phyloP scores from a whole-genome alignment of 2,329 filamentous ascomycete genomes.

The Anisogramma anomala region DNA sequence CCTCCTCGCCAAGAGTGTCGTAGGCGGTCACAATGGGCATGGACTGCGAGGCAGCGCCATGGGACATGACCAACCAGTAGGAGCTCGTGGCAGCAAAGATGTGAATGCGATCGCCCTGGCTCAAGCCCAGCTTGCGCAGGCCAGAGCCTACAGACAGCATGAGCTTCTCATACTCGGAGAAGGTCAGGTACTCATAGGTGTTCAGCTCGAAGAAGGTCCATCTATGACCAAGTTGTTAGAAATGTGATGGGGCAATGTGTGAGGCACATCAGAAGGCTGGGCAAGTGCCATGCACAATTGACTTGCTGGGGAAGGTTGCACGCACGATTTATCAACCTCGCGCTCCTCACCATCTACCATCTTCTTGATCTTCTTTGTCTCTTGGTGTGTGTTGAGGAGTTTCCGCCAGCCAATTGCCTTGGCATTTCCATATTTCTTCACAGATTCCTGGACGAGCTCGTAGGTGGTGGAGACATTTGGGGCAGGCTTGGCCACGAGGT shows the following conservation, averaged over 20 bases:
- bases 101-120: constrained; percentile 59
- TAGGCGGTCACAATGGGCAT: constrained; percentile 78
- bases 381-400: constrained; percentile 64
- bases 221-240: constrained; percentile 22
- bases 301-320: neutral
- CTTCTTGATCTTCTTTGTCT: constrained; percentile 86
- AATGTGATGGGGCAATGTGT: constrained; percentile 16
- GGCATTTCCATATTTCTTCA: constrained; percentile 52
- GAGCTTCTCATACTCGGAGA: constrained; percentile 64
- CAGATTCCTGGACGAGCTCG: constrained; percentile 61
- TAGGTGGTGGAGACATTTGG: constrained; percentile 60
- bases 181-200: constrained; percentile 65
- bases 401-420: constrained; percentile 59
- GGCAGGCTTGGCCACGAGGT: constrained; percentile 47
- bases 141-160: constrained; percentile 57
- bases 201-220: constrained; percentile 84
- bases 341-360: constrained; percentile 68
- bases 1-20: constrained; percentile 67
- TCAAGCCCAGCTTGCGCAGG: constrained; percentile 60
- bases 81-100: constrained; percentile 64
- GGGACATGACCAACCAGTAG: constrained; percentile 40
- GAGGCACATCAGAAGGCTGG: neutral
- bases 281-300: neutral
- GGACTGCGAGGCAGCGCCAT: constrained; percentile 56
- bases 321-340: constrained; percentile 57